Evolutionary conservation across 495 filamentous ascomycete genomes (phyloP), one percentile per base, ranked within the genome.

Genomic region (Hyaloscypha variabilis): DNA sequence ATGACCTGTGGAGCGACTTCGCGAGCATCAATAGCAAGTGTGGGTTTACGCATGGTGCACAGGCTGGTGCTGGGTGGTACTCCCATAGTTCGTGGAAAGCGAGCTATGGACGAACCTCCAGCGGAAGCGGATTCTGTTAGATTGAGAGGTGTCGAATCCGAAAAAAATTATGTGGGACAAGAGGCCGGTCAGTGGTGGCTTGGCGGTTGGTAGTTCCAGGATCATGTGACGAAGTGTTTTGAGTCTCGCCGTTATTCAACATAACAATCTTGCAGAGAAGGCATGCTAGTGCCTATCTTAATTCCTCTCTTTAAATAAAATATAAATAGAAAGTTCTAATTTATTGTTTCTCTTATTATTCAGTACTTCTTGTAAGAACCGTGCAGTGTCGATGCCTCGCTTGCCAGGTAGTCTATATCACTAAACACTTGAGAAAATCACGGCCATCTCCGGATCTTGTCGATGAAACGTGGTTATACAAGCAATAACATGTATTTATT

Each of bases 1-100:
- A 26, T n/a, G n/a, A 54, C 13, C 24, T 54, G 23, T 54, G 51
- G 51, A 29, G 11, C 26, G 51, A 54, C 51, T 54, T 54, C 21
- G 51, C 8, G 24, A 25, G 1, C 11, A 54, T 54, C 5, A 54
- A 54, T 25, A 24, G 6, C 8, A 10, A 54, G 26, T 54, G 51
- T 54, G 51, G 51, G 13, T 54, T 54, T 17, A 54, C 23, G 6
- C 19, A 11, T 24, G 51, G 51, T 24, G 51, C 24, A 5, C 24
- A 54, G 23, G 51, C 51, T 23, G 51, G 51, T 26, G 51, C 51
- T 1, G 51, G 51, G 10, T 54, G 51, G 51, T 25, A 26, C 26
- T 54, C 23, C 6, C 51, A 54, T 29, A 54, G 21, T 24, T 25
- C 24, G 26, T 54, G 51, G 51, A 54, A 54, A 23, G 51, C 51